These are phyloP conservation scores for Ulota crispa DNA, from an alignment of 225 moss, liverwort and hornwort species.

Conservation along the genomic window DNA sequence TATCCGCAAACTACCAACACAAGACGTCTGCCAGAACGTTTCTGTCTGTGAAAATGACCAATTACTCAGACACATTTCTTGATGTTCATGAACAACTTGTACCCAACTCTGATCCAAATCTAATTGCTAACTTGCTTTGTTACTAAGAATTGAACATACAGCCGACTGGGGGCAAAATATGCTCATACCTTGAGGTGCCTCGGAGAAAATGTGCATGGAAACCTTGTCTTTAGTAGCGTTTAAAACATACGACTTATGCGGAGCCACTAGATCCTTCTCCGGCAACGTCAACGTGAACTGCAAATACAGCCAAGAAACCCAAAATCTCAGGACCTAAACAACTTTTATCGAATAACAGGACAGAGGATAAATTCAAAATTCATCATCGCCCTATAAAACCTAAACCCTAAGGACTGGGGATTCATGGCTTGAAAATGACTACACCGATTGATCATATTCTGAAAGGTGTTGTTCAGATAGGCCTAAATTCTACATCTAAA, in stretches of 20 bases:
- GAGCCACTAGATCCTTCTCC: conserved; percentile 67
- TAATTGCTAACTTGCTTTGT: neutral
- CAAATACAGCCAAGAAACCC: conserved; percentile 17
- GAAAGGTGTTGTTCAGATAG: neutral
- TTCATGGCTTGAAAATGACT: neutral
- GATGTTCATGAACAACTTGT: neutral
- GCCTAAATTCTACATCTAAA: neutral
- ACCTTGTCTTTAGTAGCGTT: conserved; percentile 88
- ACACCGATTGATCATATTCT: neutral
- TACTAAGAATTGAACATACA: neutral
- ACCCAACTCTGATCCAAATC: neutral
- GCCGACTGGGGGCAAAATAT: neutral
- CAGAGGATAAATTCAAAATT: neutral
- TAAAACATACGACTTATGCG: conserved; percentile 72
- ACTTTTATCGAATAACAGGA: neutral
- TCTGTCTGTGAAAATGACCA: neutral
- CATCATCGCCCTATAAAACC: neutral
- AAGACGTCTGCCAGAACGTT: conserved; percentile 22
- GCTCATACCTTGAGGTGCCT: conserved; percentile 68
- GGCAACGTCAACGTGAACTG: conserved; percentile 86
- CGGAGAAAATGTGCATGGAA: conserved; percentile 97
- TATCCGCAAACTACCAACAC: conserved; percentile 19
- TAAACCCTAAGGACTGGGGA: neutral
- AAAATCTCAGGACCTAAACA: conserved; percentile 8
- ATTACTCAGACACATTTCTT: too few relatives aligned